phyloP scores from a whole-genome alignment of 768 basidiomycete genomes.

The Candolleomyces efflorescens region DNA sequence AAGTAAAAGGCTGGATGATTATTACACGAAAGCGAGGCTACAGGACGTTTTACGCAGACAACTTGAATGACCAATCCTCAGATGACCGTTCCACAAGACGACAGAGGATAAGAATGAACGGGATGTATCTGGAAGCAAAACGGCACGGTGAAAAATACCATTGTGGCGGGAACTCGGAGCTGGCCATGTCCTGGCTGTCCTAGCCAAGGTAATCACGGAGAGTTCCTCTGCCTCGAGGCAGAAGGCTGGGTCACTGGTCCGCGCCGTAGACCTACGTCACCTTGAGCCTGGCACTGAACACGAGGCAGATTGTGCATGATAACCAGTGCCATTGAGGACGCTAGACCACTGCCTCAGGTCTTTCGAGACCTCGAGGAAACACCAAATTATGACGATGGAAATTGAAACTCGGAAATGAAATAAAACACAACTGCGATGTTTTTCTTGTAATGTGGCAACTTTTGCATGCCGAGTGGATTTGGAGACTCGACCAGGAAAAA shows the following conservation, averaged over 20 bases:
- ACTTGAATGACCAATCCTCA: background rate
- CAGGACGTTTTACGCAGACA: no score
- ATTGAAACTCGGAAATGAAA: conserved; percentile 4
- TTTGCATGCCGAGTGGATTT: background rate
- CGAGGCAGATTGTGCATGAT: background rate
- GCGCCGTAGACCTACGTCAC: conserved; percentile 18
- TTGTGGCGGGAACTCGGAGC: background rate
- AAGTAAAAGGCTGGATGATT: no score
- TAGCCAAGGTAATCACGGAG: background rate
- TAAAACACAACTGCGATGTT: background rate
- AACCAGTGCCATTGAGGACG: background rate
- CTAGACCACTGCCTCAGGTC: background rate
- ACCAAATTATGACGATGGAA: background rate
- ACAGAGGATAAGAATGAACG: conserved; percentile 1
- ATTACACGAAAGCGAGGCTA: background rate
- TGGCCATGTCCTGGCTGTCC: background rate
- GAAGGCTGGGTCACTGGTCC: conserved; percentile 16
- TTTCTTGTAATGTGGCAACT: background rate
- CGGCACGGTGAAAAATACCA: background rate
- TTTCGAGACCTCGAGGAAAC: background rate
- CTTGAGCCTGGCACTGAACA: background rate
- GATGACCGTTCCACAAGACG: background rate
- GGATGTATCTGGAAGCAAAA: background rate
- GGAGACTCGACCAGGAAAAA: background rate
- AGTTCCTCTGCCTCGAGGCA: conserved; percentile 22